Base-by-base conservation (phyloP, 257 asterid species). In the Anisodus tanguticus region DNA sequence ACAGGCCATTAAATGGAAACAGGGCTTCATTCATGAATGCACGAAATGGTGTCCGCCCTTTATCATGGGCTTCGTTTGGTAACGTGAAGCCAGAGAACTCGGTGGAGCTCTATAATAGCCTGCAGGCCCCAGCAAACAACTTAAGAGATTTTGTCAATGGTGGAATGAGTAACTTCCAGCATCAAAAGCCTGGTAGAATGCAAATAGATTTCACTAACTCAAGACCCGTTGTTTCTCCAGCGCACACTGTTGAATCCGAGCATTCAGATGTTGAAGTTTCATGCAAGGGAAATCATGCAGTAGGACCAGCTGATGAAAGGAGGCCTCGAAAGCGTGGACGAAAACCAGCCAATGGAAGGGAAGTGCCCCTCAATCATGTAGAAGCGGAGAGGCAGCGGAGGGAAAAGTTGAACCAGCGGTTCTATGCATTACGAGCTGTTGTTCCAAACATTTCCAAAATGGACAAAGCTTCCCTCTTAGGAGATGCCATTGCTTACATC, bases 381-480 rank as follows among this genome's bases (percentile, higher is more conserved):
- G 94, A 91, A 86, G 98, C 98, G 8, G 98, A 95, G 89, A 91
- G 98, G 86, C 97, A 93, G 83, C 85, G 98, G 15, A 84, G 98
- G 1, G 98, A 95, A 84, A 95, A 95, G 90, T 90, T 95, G 83
- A 95, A 95, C 87, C 98, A 93, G 79, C 90, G 94, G 17, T 95
- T 95, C 86, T 95, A 92, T 51, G 97, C 98, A 7, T 82, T 95
- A 9, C 86, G 98, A 83, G 96, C 96, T 4, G 97, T 95, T 16
- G 98, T 95, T 5, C 98, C 98, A 2, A 95, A 92, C 69, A 95
- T 95, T 51, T 92, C 98, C 12, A 95, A 93, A 83, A 93, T 95
- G 98, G 98, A 95, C 83, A 93, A 95, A 88, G 98, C 98, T 83
- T 95, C 98, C 11, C 92, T 95, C 37, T 85, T 95, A 13, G 98